These are phyloP conservation scores for Colletotrichum godetiae DNA, from an alignment of 2,329 filamentous ascomycete genomes.

Conservation along the genomic window DNA sequence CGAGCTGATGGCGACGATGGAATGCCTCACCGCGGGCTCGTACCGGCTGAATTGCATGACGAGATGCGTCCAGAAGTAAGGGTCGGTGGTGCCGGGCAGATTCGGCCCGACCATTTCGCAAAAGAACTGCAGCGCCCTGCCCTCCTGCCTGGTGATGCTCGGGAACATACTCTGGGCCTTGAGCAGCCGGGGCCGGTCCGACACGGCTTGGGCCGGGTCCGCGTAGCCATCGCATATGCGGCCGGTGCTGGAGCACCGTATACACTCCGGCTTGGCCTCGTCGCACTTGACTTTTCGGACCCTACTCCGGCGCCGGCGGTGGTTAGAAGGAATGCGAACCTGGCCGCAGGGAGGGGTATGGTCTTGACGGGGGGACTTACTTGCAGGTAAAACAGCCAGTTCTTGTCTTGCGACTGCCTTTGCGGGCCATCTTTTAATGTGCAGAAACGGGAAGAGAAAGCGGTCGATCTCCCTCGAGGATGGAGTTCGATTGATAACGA, in stretches of 20 bases:
- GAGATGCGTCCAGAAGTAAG: slow-evolving; percentile 55
- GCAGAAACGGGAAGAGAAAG: neutral
- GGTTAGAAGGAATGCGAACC: neutral
- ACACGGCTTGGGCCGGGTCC: slow-evolving; percentile 13
- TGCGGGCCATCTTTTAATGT: slow-evolving; percentile 39
- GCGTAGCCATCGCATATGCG: slow-evolving; percentile 67
- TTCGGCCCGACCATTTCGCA: slow-evolving; percentile 24
- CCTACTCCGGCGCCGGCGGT: slow-evolving; percentile 44
- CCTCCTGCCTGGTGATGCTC: neutral
- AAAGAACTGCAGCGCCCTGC: slow-evolving; percentile 30
- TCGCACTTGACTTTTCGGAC: slow-evolving; percentile 68
- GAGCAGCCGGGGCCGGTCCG: neutral
- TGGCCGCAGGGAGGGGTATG: neutral
- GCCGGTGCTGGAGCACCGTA: slow-evolving; percentile 65
- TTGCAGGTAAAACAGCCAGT: slow-evolving; percentile 67
- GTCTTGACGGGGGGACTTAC: slow-evolving; percentile 47
- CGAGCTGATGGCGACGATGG: slow-evolving; percentile 61
- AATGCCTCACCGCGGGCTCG: slow-evolving; percentile 60
- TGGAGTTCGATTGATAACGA: neutral
- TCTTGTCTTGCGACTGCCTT: slow-evolving; percentile 56
- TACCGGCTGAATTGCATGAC: slow-evolving; percentile 57
- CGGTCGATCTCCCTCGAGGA: neutral
- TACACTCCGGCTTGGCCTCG: slow-evolving; percentile 63
- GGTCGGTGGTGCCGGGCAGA: slow-evolving; percentile 18
- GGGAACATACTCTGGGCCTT: neutral